phyloP scores from a whole-genome alignment of 768 basidiomycete genomes.

The Boletus patriciae region DNA sequence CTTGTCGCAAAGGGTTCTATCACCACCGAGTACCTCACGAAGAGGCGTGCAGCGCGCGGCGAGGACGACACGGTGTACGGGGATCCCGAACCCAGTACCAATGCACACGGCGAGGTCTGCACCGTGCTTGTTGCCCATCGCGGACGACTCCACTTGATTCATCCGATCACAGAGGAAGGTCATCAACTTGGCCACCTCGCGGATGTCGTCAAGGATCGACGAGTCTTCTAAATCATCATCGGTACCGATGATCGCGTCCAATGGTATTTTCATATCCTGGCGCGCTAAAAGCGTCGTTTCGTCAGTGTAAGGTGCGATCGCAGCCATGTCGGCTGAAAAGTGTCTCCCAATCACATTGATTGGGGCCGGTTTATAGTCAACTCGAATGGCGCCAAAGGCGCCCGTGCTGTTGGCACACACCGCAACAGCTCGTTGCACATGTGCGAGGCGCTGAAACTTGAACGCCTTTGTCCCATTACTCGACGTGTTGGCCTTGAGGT shows the following conservation, averaged over 20 bases:
- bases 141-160: neutral
- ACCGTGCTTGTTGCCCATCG: conserved; percentile 42
- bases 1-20: conserved; percentile 27
- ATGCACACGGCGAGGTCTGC: conserved; percentile 63
- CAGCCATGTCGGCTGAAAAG: conserved; percentile 64
- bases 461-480: conserved; percentile 45
- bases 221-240: conserved; percentile 44
- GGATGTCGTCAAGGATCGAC: conserved; percentile 37
- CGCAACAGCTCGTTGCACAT: conserved; percentile 78
- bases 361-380: conserved; percentile 61
- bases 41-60: conserved; percentile 56
- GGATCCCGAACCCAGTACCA: conserved; percentile 45
- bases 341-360: conserved; percentile 56
- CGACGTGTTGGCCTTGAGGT: conserved; percentile 27
- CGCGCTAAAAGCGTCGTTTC: neutral
- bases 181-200: conserved; percentile 30
- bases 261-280: neutral
- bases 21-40: conserved; percentile 41
- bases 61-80: conserved; percentile 68
- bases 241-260: conserved; percentile 3
- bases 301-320: conserved; percentile 58
- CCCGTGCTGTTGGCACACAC: conserved; percentile 88
- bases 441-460: conserved; percentile 80
- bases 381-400: conserved; percentile 80
- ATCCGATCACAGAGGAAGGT: conserved; percentile 1